Evolutionary conservation across 1,284 basidiomycete species (phyloP).

Genomic region (Vanrija sp.): DNA sequence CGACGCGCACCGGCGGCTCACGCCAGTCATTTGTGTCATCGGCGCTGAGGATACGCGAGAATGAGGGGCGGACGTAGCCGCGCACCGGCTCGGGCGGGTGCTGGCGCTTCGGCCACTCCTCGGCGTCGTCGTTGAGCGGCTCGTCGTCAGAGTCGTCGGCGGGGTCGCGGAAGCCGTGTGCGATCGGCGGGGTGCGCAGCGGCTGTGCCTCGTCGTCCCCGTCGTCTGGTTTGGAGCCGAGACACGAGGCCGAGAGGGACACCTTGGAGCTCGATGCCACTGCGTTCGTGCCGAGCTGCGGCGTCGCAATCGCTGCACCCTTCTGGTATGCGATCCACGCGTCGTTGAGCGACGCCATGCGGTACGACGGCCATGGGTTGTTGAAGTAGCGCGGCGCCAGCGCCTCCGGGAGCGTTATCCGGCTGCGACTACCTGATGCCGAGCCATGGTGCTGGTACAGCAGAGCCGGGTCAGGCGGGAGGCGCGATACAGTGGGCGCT

Average conservation of each 20-base stretch:
- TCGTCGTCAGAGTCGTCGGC: conserved; percentile 7
- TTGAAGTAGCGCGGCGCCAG: conserved; percentile 35
- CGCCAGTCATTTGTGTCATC: conserved; percentile 45
- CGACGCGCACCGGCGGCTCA: conserved; percentile 40
- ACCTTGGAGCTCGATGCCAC: background rate
- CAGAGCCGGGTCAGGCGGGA: background rate
- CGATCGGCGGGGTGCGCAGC: background rate
- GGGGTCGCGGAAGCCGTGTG: background rate
- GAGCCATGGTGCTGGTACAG: conserved; percentile 2
- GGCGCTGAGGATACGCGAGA: conserved; percentile 26
- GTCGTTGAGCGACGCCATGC: conserved; percentile 34
- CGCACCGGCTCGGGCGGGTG: conserved; percentile 4
- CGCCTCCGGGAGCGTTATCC: background rate
- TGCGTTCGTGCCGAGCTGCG: conserved; percentile 9
- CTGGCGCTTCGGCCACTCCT: conserved; percentile 6
- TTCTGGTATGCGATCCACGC: conserved; percentile 39
- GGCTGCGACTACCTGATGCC: background rate
- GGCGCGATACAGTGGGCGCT: background rate
- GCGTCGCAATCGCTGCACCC: conserved; percentile 41
- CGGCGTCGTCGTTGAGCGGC: background rate
- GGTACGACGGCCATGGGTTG: conserved; percentile 49
- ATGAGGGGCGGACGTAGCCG: conserved; percentile 33
- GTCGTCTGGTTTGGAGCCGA: conserved; percentile 1
- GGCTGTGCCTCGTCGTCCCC: conserved; percentile 2
- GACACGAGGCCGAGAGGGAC: background rate